Evolutionary conservation across 352 stramenopile species (phyloP), one percentile per base, ranked within the genome.

Genomic region (Globisporangium viniferum): DNA sequence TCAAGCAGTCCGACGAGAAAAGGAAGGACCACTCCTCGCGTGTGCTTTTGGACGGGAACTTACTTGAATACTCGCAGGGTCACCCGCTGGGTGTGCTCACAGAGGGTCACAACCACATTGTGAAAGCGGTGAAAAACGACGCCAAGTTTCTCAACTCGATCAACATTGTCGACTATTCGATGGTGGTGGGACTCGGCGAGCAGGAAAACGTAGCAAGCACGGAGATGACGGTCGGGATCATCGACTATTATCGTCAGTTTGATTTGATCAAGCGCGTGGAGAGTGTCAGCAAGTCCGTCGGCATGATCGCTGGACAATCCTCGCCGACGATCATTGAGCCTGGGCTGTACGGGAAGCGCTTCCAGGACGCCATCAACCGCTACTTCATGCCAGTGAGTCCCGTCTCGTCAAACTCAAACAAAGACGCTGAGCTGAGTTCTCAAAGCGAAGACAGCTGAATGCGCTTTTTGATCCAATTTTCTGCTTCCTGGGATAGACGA

Each of bases 231-330:
- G 93, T 99, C 24, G 98, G 97, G 6, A 99, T 99, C 66, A 99
- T 99, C 75, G 98, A 99, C 82, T 99, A 99, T 71, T 92, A 99
- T 81, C 83, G 97, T 6, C 97, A 98, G 66, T 99, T 99, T 73
- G 97, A 99, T 76, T 93, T 99, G 61, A 94, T 99, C 69, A 99
- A 99, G 76, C 93, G 98, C 29, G 98, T 99, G 71, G 98, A 99
- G 74, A 97, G 97, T 73, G 95, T 99, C 35, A 96, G 97, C 29
- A 99, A 99, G 76, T 98, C 90, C 68, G 90, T 99, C 29, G 93
- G 95, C 12, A 99, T 99, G 97, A 98, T 99, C 24, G 97, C 98
- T 46, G 97, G 98, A 7, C 93, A 98, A 66, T 97, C 94, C 24
- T 98, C 98, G 53, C 94, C 94, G 9, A 99, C 98, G 2, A 99